Evolutionary conservation across 129 eudicot genomes (phyloP).

Genomic region (Saposhnikovia divaricata): DNA sequence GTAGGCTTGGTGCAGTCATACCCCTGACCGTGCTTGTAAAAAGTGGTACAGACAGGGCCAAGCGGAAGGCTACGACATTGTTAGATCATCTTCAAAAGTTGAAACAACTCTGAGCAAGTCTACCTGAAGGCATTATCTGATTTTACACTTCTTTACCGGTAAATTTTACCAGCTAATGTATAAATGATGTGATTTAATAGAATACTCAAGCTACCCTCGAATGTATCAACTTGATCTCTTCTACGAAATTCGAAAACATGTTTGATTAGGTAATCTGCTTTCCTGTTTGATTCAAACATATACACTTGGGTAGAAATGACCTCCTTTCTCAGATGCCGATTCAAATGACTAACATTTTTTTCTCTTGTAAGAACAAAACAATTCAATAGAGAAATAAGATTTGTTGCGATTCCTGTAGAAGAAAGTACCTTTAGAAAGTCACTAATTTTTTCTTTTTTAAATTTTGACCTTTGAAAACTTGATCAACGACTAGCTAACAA

Average conservation of each 20-base stretch:
- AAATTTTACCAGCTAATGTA: neutral
- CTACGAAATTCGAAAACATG: too few relatives aligned
- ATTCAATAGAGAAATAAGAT: neutral
- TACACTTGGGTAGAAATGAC: too few relatives aligned
- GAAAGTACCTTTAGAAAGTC: too few relatives aligned
- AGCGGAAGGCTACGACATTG: conserved; percentile 65
- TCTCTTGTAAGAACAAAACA: neutral
- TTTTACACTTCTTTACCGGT: conserved; percentile 7
- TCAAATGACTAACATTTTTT: neutral
- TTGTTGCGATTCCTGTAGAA: neutral
- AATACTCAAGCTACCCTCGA: neutral
- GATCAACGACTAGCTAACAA: too few relatives aligned
- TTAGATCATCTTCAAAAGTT: conserved; percentile 55
- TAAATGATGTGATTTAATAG: neutral
- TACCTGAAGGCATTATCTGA: neutral
- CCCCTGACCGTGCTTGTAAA: conserved; percentile 51
- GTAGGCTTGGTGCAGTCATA: conserved; percentile 53
- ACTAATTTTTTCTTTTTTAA: too few relatives aligned
- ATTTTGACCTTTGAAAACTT: too few relatives aligned
- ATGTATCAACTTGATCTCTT: neutral
- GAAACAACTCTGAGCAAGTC: conserved; percentile 27
- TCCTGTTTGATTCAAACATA: too few relatives aligned
- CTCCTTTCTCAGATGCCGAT: too few relatives aligned
- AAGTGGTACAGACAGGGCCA: conserved; percentile 69
- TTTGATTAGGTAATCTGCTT: neutral